phyloP scores from a whole-genome alignment of 192 early-diverging fungal genomes.

The Coemansia reversa region DNA sequence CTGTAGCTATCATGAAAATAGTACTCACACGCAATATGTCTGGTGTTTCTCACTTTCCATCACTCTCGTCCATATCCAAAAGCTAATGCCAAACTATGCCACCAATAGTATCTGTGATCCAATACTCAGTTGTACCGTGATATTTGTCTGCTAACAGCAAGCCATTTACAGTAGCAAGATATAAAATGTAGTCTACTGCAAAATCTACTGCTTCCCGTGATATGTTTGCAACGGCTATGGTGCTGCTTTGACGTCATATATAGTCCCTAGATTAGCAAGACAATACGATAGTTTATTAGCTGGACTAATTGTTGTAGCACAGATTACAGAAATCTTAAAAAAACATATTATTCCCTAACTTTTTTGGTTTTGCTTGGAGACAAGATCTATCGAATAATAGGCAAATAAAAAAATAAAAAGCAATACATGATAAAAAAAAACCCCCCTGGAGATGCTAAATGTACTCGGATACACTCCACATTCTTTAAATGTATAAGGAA shows the following conservation, averaged over 20 bases:
- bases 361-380: neutral
- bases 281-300: neutral
- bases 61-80: neutral
- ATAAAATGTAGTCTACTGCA: neutral
- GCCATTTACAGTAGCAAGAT: neutral
- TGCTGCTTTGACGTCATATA: neutral
- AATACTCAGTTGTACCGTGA: neutral
- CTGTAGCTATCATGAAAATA: neutral
- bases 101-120: neutral
- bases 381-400: neutral
- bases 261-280: neutral
- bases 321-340: neutral
- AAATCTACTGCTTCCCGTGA: neutral
- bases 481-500: neutral
- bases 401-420: constrained; percentile 1
- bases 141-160: neutral
- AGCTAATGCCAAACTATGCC: neutral
- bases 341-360: neutral
- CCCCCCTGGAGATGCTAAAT: neutral
- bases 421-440: neutral
- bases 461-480: constrained; percentile 1
- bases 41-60: neutral
- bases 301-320: neutral
- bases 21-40: neutral
- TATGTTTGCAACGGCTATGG: neutral